Evolutionary conservation across 2,329 filamentous ascomycete species (phyloP), one percentile per base, ranked within the genome.

Genomic region (Xylariomycetidae sp.): DNA sequence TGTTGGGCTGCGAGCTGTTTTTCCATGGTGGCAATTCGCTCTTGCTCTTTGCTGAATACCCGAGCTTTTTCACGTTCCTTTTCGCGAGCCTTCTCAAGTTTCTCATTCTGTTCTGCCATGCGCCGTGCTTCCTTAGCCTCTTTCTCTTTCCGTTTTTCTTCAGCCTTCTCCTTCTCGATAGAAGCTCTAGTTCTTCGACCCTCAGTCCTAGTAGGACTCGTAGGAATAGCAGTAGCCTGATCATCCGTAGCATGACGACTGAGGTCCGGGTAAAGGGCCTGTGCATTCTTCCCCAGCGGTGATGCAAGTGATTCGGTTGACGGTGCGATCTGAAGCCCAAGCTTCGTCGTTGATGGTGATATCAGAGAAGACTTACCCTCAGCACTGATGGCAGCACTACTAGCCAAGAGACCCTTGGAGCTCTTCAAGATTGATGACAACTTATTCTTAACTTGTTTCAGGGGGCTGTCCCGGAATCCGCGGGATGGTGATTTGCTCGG

Each of bases 361-460:
- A 78, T 51, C 6, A 79, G 53, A 4, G 69, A 71, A 0, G 69
- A 67, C 46, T 80, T 82, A 6, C 74, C 73, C 45, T 82, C 77
- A 0, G 77, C 77, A 46, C 76, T 81, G 23, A 76, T 62, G 12
- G 71, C 75, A 3, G 77, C 77, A 46, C 77, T 90, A 46, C 85
- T 94, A 13, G 83, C 87, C 42, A 96, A 82, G 30, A 96, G 75
- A 11, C 83, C 86, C 58, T 85, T 90, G 4, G 89, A 92, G 35
- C 82, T 85, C 61, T 88, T 89, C 49, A 96, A 69, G 39, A 95
- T 88, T 8, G 89, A 94, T 29, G 90, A 94, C 30, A 97, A 70
- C 56, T 88, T 94, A 53, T 85, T 87, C 64, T 95, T 97, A 17
- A 92, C 89, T 32, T 92, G 88, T 59, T 89, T 95, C 38, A 96